phyloP scores from a whole-genome alignment of 176 grass and related monocot species.

The Hordeum marinum region DNA sequence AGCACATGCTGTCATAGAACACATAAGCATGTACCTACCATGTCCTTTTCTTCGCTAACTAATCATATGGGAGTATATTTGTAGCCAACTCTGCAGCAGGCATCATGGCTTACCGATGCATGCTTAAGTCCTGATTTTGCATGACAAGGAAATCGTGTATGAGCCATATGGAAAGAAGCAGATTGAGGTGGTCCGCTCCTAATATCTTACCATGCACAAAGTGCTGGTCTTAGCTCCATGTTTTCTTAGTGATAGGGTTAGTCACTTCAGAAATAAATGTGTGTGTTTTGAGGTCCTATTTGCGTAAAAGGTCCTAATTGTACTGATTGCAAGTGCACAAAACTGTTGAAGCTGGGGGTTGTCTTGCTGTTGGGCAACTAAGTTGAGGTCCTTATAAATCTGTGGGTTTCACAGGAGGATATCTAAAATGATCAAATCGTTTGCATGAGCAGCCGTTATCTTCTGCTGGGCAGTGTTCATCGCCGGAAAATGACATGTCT shows the following conservation, averaged over 20 bases:
- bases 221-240: not conserved
- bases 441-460: not conserved
- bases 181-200: not conserved
- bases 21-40: constrained; percentile 15
- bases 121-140: not conserved
- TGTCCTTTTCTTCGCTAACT: not conserved
- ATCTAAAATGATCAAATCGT: not conserved
- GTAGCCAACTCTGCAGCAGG: too few species aligned
- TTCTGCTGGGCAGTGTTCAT: not conserved
- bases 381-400: not conserved
- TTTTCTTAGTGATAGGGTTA: not conserved
- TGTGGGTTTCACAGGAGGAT: not conserved
- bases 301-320: not conserved
- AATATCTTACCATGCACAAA: not conserved
- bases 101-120: not conserved
- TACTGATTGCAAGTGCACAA: not conserved
- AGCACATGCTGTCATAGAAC: constrained; percentile 4
- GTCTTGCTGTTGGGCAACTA: not conserved
- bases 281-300: not conserved
- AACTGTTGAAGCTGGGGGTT: not conserved
- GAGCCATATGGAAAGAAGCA: not conserved
- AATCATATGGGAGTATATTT: not conserved
- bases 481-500: not conserved
- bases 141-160: not conserved
- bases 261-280: not conserved